phyloP scores from a whole-genome alignment of 305 asterid genomes.

The Fraxinus floribunda region DNA sequence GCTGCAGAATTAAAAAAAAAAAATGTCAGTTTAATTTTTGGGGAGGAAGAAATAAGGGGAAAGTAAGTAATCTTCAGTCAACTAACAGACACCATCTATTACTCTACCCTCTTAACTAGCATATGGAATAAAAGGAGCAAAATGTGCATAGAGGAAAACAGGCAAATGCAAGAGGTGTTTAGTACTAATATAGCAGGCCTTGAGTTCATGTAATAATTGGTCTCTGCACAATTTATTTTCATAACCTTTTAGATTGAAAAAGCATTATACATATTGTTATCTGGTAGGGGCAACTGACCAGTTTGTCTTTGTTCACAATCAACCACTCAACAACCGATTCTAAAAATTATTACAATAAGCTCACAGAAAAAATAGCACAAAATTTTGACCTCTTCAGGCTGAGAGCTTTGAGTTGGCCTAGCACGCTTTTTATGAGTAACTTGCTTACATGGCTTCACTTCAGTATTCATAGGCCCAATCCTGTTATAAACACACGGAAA shows the following conservation, averaged over 20 bases:
- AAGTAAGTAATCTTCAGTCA: background rate
- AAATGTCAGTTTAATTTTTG: background rate
- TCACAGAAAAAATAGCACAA: background rate
- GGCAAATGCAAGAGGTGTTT: background rate
- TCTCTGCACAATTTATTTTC: background rate
- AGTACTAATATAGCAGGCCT: background rate
- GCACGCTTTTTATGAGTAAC: conserved; percentile 56
- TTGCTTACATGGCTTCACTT: conserved; percentile 72
- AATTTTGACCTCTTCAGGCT: conserved; percentile 72
- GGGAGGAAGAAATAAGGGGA: background rate
- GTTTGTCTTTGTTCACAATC: background rate
- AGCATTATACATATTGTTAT: background rate
- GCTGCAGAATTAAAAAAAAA: conserved; percentile 40
- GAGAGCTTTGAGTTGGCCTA: conserved; percentile 55
- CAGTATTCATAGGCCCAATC: conserved; percentile 92
- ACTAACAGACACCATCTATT: background rate
- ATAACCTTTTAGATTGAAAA: background rate
- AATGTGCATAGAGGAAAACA: background rate
- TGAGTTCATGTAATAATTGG: background rate
- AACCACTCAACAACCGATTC: background rate
- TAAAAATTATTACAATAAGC: background rate
- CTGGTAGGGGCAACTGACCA: background rate
- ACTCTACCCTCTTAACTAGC: background rate
- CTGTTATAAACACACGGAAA: conserved; percentile 36
- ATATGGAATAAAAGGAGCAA: background rate